Percentiles rank a stretch among this genome's conserved stretches.
phyloP scores from a whole-genome alignment of 768 basidiomycete genomes.

The Rhodosporidiobolus odoratus region DNA sequence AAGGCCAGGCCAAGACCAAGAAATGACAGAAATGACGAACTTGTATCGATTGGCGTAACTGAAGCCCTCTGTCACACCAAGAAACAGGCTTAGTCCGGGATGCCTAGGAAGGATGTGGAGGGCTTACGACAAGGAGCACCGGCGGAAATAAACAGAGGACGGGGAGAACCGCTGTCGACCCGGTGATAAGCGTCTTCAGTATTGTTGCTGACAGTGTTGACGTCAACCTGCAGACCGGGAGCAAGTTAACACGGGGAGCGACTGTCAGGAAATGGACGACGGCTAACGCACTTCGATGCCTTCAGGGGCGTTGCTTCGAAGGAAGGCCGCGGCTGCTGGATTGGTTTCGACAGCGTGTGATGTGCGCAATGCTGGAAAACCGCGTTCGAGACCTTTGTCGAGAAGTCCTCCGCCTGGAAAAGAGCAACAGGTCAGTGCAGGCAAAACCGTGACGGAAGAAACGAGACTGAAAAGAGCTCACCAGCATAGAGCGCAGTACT shows the following conservation, averaged over 20 bases:
- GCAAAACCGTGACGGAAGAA: not conserved
- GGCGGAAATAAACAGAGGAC: not conserved
- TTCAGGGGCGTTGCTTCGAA: not conserved
- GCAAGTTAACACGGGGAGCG: not conserved
- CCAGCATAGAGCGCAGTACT: not conserved
- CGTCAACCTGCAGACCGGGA: not conserved
- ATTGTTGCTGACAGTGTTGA: not conserved
- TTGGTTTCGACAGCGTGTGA: not conserved
- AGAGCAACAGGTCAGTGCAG: not conserved
- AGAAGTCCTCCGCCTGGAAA: slow-evolving; percentile 1
- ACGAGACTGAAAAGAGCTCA: not conserved
- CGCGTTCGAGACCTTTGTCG: not conserved
- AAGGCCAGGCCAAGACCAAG: too few species aligned
- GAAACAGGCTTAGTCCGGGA: too few species aligned
- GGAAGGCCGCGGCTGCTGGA: not conserved
- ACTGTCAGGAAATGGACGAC: not conserved
- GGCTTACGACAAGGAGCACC: slow-evolving; percentile 4
- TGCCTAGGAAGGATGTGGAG: too few species aligned
- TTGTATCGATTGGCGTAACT: not conserved
- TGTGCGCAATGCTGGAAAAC: not conserved
- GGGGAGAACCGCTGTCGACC: too few species aligned
- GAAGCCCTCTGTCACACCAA: too few species aligned
- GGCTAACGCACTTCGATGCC: not conserved
- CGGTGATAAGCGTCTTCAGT: not conserved
- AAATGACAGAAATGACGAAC: too few species aligned